phyloP scores from a whole-genome alignment of 306 rosid genomes.

The Cicer yamashitae region DNA sequence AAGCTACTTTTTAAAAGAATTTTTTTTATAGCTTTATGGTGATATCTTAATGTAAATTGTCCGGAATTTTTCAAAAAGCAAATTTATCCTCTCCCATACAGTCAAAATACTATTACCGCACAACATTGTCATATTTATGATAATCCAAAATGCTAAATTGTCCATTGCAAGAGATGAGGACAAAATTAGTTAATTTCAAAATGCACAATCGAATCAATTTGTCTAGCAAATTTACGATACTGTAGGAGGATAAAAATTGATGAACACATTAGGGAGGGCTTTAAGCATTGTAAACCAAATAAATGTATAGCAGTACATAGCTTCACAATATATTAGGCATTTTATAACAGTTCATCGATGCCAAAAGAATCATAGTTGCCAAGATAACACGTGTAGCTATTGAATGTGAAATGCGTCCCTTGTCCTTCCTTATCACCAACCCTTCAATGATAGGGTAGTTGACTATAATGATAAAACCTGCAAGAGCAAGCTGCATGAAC shows the following conservation, averaged over 20 bases:
- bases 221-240: no score
- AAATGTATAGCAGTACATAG: background rate
- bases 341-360: background rate
- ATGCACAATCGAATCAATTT: no score
- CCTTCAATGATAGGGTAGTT: constrained; percentile 58
- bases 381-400: constrained; percentile 39
- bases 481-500: constrained; percentile 49
- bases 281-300: no score
- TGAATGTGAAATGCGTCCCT: constrained; percentile 46
- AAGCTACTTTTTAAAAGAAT: background rate
- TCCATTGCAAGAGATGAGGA: no score
- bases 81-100: no score
- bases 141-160: no score
- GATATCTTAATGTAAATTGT: background rate
- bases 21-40: background rate
- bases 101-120: no score
- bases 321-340: constrained; percentile 2
- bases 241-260: no score
- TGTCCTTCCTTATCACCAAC: constrained; percentile 52
- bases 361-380: constrained; percentile 20
- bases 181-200: no score
- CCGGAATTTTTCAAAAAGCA: background rate
- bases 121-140: no score
- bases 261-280: no score
- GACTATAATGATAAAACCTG: constrained; percentile 36